These are phyloP conservation scores for Termitomyces heimii DNA, from an alignment of 768 basidiomycete genomes.

Conservation along the genomic window DNA sequence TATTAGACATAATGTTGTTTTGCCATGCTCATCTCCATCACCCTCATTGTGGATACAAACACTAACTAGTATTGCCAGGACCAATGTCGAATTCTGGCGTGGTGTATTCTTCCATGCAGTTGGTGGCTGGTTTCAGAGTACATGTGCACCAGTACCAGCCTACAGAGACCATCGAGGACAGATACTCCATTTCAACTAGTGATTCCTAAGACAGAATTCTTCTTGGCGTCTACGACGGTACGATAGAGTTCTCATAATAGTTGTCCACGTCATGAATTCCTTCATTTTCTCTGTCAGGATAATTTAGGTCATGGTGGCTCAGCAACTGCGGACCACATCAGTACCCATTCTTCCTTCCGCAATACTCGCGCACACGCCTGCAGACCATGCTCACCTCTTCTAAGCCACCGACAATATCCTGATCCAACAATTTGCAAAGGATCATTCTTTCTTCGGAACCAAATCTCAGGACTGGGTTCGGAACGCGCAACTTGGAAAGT, in stretches of 20 bases:
- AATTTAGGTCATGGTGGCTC: conserved; percentile 28
- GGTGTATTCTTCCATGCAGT: conserved; percentile 8
- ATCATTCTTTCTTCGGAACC: conserved; percentile 24
- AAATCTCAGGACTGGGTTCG: conserved; percentile 23
- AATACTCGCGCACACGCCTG: conserved; percentile 20
- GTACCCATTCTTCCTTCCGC: conserved; percentile 21
- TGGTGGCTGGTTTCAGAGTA: conserved; percentile 12
- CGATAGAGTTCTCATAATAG: background rate
- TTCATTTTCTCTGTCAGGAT: background rate
- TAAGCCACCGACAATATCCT: conserved; percentile 22
- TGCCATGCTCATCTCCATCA: background rate
- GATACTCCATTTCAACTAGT: conserved; percentile 23
- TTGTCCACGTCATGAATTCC: background rate
- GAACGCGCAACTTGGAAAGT: conserved; percentile 26
- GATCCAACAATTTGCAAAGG: conserved; percentile 20
- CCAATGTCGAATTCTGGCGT: conserved; percentile 4
- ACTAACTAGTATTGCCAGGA: background rate
- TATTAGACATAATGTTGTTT: background rate
- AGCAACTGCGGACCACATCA: conserved; percentile 28
- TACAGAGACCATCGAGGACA: conserved; percentile 32
- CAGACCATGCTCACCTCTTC: conserved; percentile 20
- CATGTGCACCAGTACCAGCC: conserved; percentile 29
- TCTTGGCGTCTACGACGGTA: conserved; percentile 33
- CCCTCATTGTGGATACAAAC: background rate
- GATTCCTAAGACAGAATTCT: conserved; percentile 19